These are phyloP conservation scores for Termitomyces sp. DNA, from an alignment of 768 basidiomycete genomes.

Conservation along the genomic window DNA sequence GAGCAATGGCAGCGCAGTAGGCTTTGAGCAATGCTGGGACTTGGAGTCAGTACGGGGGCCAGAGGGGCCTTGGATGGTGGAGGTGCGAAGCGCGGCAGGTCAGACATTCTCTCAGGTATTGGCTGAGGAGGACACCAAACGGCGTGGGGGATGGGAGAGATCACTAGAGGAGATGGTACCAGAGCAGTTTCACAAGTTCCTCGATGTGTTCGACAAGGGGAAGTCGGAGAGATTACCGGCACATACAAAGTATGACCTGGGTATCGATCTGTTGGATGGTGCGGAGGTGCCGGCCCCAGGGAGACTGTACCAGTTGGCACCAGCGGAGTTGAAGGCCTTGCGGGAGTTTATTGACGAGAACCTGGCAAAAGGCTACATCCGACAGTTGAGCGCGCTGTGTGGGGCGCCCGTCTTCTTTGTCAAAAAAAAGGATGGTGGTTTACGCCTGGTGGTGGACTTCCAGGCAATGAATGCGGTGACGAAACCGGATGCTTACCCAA, in stretches of 20 bases:
- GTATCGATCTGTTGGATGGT: background rate
- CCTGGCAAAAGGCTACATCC: too few relatives aligned
- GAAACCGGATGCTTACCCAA: too few relatives aligned
- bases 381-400: too few relatives aligned
- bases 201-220: background rate
- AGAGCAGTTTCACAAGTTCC: background rate
- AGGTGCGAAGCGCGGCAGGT: background rate
- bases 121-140: background rate
- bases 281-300: background rate
- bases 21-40: background rate
- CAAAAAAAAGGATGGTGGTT: too few relatives aligned
- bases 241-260: background rate
- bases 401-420: too few relatives aligned
- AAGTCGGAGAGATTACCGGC: background rate
- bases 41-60: background rate
- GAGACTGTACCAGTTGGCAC: background rate
- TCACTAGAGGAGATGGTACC: background rate
- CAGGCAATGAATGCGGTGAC: too few relatives aligned
- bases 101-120: background rate
- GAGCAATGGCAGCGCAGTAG: too few relatives aligned
- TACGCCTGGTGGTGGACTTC: background rate
- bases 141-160: background rate
- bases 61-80: background rate
- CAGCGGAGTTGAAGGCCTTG: background rate
- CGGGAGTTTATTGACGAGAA: background rate